Evolutionary conservation across 208 protist species (phyloP), one percentile per base, ranked within the genome.

Genomic region (Trypanosoma platydactyli): DNA sequence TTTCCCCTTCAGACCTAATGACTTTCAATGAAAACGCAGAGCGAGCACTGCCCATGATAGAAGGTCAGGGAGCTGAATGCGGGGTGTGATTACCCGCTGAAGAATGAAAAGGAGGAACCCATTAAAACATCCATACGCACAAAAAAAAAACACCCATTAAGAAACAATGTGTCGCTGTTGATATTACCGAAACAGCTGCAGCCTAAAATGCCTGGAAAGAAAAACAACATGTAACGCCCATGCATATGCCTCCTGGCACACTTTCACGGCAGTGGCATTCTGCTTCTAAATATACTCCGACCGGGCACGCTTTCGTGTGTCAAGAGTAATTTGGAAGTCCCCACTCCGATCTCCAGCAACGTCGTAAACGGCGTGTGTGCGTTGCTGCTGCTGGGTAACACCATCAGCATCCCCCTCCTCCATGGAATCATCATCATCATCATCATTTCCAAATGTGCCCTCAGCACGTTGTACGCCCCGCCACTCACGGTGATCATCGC

Each of bases 401-500:
- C 22, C 46, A 24, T 49, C 30, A 44, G 3, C 27, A 53, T 54
- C n/a, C 29, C 29, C 30, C n/a, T 53, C 45, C 18, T 53, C 22
- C 13, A 27, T 15, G 15, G 9, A 1, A 27, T 53, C 30, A 13
- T 51, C 30, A 5, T 52, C 25, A 42, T 42, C 27, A 13, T 64
- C 48, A 6, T 51, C 25, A 42, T 3, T 29, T 44, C 22, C 27
- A 7, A 24, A 38, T 27, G 6, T 11, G 11, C 15, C 1, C 20
- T 53, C 44, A 1, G 22, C 1, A 38, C 33, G 45, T 1, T 27
- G 3, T 12, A 40, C 58, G 20, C 22, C 45, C 7, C 55, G 64
- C 64, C 64, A 70, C 44, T 63, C 16, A 29, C 44, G 27, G 35
- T 70, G 20, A 1, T 38, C 55, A 1, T 22, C 3, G n/a, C 64